Evolutionary conservation across 306 rosid genomes (phyloP), one percentile per base, ranked within the genome.

Genomic region (Lathyrus aphaca): DNA sequence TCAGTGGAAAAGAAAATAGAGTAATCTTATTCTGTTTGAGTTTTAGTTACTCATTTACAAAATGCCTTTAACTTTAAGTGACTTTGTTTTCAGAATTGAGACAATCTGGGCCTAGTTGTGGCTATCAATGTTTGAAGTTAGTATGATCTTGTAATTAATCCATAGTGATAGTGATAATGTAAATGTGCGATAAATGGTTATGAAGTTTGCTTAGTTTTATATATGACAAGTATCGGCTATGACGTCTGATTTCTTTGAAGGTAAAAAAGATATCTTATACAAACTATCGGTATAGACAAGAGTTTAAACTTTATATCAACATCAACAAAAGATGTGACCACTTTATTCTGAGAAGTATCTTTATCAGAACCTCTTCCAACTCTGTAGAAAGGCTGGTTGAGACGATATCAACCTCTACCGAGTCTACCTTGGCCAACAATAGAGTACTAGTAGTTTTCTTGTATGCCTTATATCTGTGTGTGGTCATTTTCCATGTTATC

Each of bases 11-110:
- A 64, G 38, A 79, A 32, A 55, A 48, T 82, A 16, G 81, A 79
- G 55, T 88, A 77, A 68, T 78, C 89, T 0, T 60, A 18, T 17
- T 87, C 84, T 38, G 83, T 73, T 35, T 79, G 83, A 0, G 83
- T 16, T 32, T 53, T 44, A 17, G 53, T 35, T 51, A 14, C 59
- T 35, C 13, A 9, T 15, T 43, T 17, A 19, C 3, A 55, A 8
- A 64, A 19, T 70, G 61, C 25, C 27, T 57, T 11, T 35, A 45
- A 18, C 38, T 57, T 11, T 35, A 45, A 18, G 61, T 40, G 14
- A 56, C 53, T 64, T 53, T 54, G 45, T 10, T 54, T 57, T 68
- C 8, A 39, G 17, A 10, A 59, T 7, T 10, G 27, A 23, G 30
- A 77, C 61, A 46, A 17, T 68, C 7, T 57, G 27, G 49, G 38